Conservation (phyloP, 1,139 yeast genomes). For the Suhomyces taliae region DNA sequence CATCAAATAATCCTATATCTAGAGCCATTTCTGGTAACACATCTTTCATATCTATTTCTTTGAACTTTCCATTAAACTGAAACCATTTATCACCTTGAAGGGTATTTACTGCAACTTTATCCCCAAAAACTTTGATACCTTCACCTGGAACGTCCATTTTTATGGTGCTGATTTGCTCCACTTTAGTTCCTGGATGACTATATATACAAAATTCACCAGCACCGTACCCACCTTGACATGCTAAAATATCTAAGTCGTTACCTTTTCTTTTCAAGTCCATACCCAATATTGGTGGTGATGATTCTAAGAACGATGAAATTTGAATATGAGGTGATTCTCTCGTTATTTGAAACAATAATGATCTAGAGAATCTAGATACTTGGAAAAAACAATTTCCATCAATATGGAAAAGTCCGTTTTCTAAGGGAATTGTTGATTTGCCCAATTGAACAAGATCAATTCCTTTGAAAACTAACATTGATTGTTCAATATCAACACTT, state of each 20-base stretch:
- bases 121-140: background rate
- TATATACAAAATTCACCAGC: conserved; percentile 32
- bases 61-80: background rate
- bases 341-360: conserved; percentile 32
- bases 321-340: conserved; percentile 30
- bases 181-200: background rate
- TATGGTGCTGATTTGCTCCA: too few species aligned
- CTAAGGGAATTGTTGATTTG: conserved; percentile 27
- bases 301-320: conserved; percentile 21
- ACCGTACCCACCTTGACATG: conserved; percentile 42
- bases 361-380: conserved; percentile 33
- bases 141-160: background rate
- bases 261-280: conserved; percentile 15
- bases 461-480: conserved; percentile 16
- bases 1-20: background rate
- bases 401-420: conserved; percentile 28
- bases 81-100: background rate
- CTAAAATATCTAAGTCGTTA: conserved; percentile 17
- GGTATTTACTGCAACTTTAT: background rate
- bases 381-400: conserved; percentile 31
- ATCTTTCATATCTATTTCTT: background rate
- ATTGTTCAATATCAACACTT: conserved; percentile 11
- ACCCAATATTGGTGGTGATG: conserved; percentile 41
- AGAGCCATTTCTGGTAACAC: background rate
- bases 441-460: conserved; percentile 33